These are phyloP conservation scores for Solanum arcanum DNA, from an alignment of 257 asterid species.

Conservation along the genomic window DNA sequence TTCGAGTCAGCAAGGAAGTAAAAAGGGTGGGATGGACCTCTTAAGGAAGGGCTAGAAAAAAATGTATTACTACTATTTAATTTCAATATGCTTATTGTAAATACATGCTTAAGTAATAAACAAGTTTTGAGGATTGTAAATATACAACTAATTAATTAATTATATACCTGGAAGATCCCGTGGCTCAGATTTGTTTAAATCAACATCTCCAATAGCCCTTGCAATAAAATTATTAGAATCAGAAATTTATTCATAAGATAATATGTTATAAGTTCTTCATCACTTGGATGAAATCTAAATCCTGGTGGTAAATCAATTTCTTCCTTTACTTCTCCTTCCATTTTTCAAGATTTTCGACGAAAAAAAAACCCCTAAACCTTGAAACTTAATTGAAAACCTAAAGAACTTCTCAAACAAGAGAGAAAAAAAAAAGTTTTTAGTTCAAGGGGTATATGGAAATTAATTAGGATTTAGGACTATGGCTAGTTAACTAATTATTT, in stretches of 20 bases:
- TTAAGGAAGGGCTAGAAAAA: too few relatives aligned
- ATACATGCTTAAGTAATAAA: background rate
- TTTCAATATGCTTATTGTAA: background rate
- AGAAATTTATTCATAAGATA: slow-evolving; percentile 64
- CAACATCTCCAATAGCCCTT: slow-evolving; percentile 83
- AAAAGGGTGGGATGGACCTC: too few relatives aligned
- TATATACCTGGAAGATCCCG: slow-evolving; percentile 89
- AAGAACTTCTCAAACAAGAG: background rate
- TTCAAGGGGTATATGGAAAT: too few relatives aligned
- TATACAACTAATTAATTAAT: background rate
- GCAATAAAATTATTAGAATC: slow-evolving; percentile 55
- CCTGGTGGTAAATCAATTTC: slow-evolving; percentile 70
- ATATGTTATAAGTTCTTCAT: slow-evolving; percentile 79
- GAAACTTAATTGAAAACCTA: background rate
- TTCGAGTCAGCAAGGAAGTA: too few relatives aligned
- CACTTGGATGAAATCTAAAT: slow-evolving; percentile 78
- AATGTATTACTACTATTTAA: background rate
- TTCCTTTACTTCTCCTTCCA: slow-evolving; percentile 50
- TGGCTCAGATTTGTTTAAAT: slow-evolving; percentile 90
- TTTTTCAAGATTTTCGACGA: slow-evolving; percentile 9
- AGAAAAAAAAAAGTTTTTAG: too few relatives aligned
- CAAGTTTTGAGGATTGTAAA: background rate
- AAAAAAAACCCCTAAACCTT: slow-evolving; percentile 23
- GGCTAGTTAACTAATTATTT: background rate
- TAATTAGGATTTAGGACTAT: background rate